These are phyloP conservation scores for Puccinia triticina DNA, from an alignment of 1,284 basidiomycete species.

Conservation along the genomic window DNA sequence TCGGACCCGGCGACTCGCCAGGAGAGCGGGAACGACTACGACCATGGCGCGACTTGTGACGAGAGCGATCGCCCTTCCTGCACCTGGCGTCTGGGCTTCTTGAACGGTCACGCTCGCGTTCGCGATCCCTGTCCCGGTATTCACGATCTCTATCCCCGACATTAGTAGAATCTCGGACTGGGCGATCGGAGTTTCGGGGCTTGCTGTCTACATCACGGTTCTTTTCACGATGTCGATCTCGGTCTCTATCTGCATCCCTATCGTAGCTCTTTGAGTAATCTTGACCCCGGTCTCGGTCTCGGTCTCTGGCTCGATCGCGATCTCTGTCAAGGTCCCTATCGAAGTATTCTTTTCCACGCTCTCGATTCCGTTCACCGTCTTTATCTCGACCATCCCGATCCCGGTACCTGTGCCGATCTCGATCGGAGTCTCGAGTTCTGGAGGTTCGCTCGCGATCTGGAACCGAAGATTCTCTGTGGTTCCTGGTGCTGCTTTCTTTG, in stretches of 20 bases:
- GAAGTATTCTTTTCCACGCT: slow-evolving; percentile 16
- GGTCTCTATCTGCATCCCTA: slow-evolving; percentile 22
- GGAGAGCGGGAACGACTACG: slow-evolving; percentile 30
- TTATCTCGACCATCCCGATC: slow-evolving; percentile 22
- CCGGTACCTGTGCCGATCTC: slow-evolving; percentile 34
- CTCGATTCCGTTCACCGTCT: slow-evolving; percentile 25
- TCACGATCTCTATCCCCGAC: slow-evolving; percentile 38
- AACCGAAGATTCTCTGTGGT: neutral
- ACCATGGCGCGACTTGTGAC: slow-evolving; percentile 28
- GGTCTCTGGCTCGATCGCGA: slow-evolving; percentile 14
- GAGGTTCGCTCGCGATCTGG: slow-evolving; percentile 15
- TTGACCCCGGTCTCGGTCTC: slow-evolving; percentile 38
- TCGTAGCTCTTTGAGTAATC: neutral
- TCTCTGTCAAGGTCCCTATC: slow-evolving; percentile 8
- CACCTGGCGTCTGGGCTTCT: slow-evolving; percentile 19
- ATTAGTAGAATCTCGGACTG: slow-evolving; percentile 10
- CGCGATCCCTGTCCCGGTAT: neutral
- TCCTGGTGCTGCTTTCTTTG: slow-evolving; percentile 3
- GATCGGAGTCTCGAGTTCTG: slow-evolving; percentile 25
- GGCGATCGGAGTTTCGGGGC: slow-evolving; percentile 1
- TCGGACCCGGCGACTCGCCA: slow-evolving; percentile 27
- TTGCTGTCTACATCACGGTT: neutral
- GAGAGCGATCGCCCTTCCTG: slow-evolving; percentile 6
- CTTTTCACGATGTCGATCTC: slow-evolving; percentile 20
- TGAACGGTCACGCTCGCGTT: slow-evolving; percentile 23